Percentiles rank a stretch among this genome's conserved stretches.
Evolutionary conservation across 2,329 filamentous ascomycete genomes (phyloP).

Genomic region (Penicillium sp.): DNA sequence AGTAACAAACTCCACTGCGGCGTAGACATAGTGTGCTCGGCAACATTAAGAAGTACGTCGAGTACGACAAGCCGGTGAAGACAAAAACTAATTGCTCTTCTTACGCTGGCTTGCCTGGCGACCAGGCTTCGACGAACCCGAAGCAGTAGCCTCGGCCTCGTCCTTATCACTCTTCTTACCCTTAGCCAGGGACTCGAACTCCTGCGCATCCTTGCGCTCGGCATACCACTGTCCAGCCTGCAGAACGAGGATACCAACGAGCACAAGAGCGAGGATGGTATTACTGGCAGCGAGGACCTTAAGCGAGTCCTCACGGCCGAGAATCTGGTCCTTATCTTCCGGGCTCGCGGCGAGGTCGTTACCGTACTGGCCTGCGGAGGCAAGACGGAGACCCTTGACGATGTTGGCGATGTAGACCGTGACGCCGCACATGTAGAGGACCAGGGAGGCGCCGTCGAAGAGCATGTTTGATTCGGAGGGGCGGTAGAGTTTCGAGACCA

Average conservation of each 20-base stretch:
- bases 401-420: constrained; percentile 96
- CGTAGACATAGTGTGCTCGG: background rate
- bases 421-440: constrained; percentile 78
- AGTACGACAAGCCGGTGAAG: too few relatives aligned
- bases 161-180: constrained; percentile 41
- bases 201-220: constrained; percentile 84
- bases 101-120: constrained; percentile 23
- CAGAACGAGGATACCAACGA: constrained; percentile 86
- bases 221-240: constrained; percentile 99
- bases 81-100: constrained; percentile 21
- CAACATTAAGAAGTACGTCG: background rate
- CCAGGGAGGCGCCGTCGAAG: constrained; percentile 74
- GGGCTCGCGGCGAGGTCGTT: constrained; percentile 37
- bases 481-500: constrained; percentile 92
- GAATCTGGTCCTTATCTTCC: constrained; percentile 62
- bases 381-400: constrained; percentile 85
- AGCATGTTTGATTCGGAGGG: constrained; percentile 93
- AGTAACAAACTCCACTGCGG: background rate
- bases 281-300: constrained; percentile 92
- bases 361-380: constrained; percentile 69
- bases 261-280: constrained; percentile 87
- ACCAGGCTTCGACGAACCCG: constrained; percentile 15
- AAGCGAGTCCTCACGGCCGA: constrained; percentile 84
- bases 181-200: constrained; percentile 59
- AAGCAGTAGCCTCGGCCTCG: constrained; percentile 8